A percentile compares a stretch with the other conserved stretches of the same genome.
phyloP scores from a whole-genome alignment of 148 eudicot species.

The Nepenthes gracilis region DNA sequence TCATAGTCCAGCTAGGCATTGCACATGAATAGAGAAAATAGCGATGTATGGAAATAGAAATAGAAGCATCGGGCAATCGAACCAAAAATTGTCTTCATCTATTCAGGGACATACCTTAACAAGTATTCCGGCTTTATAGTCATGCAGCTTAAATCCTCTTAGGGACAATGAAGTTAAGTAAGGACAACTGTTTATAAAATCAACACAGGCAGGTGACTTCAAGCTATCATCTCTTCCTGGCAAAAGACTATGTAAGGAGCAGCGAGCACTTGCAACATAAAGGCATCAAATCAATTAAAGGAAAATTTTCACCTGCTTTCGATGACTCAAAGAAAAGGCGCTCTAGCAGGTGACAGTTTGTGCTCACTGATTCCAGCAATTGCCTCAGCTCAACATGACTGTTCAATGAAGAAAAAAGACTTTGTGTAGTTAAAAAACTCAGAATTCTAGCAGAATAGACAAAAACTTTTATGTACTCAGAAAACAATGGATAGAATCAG shows the following conservation, averaged over 20 bases:
- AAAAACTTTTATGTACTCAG: too few species aligned
- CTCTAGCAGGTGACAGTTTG: conserved; percentile 33
- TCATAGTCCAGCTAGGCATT: too few species aligned
- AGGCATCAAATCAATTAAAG: not conserved
- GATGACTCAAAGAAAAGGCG: conserved; percentile 50
- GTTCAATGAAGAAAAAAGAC: not conserved
- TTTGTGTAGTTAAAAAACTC: too few species aligned
- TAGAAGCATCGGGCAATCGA: too few species aligned
- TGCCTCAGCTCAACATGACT: conserved; percentile 52
- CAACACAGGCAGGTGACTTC: conserved; percentile 36
- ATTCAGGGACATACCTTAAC: conserved; percentile 26
- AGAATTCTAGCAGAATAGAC: too few species aligned
- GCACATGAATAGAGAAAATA: too few species aligned
- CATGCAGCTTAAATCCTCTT: conserved; percentile 50
- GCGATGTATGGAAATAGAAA: too few species aligned
- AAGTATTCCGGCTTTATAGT: conserved; percentile 34
- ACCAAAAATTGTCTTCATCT: too few species aligned
- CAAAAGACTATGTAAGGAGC: not conserved
- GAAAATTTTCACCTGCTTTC: conserved; percentile 25
- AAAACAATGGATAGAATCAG: too few species aligned
- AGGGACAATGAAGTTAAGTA: conserved; percentile 39
- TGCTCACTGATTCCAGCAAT: conserved; percentile 44
- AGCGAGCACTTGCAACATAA: not conserved
- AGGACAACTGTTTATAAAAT: conserved; percentile 49
- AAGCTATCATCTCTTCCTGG: conserved; percentile 63